phyloP scores from a whole-genome alignment of 805 yeast species.

The Wickerhamiella sorbophila region DNA sequence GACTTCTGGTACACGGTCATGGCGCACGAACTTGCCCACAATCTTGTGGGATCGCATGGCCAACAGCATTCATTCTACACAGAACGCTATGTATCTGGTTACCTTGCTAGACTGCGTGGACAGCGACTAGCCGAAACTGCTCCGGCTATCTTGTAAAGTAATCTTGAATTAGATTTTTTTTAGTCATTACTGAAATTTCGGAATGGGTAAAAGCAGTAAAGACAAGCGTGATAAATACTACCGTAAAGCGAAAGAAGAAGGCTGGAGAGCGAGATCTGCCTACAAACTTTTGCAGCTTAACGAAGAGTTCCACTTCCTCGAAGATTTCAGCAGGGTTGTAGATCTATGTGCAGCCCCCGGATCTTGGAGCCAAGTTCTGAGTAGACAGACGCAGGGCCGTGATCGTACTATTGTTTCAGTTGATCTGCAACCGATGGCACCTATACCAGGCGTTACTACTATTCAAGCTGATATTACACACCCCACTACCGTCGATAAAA shows the following conservation, averaged over 20 bases:
- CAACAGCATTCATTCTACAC: conserved; percentile 24
- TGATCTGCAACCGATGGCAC: conserved; percentile 94
- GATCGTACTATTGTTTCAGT: conserved; percentile 78
- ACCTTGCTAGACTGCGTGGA: conserved; percentile 10
- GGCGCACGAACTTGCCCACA: conserved; percentile 31
- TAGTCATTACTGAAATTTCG: background rate
- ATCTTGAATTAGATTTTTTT: no score
- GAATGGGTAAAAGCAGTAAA: conserved; percentile 88
- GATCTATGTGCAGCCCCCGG: conserved; percentile 98
- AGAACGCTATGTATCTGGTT: conserved; percentile 23
- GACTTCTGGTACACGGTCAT: conserved; percentile 28
- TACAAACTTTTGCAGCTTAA: conserved; percentile 82
- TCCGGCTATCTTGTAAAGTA: no score
- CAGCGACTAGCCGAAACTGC: background rate
- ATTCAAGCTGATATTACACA: conserved; percentile 96
- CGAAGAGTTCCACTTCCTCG: conserved; percentile 73
- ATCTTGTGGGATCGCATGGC: conserved; percentile 25
- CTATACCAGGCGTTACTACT: conserved; percentile 79
- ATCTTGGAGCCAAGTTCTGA: conserved; percentile 93
- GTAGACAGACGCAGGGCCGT: conserved; percentile 35
- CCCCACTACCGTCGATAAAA: conserved; percentile 68
- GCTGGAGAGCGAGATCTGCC: conserved; percentile 95
- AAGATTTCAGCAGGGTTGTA: conserved; percentile 66
- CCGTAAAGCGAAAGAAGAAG: conserved; percentile 91
- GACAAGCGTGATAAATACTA: conserved; percentile 81